Percentiles rank a stretch among this genome's conserved stretches.
These are phyloP conservation scores for Plasmodium chabaudi DNA, from an alignment of 169 alveolate species.

Conservation along the genomic window DNA sequence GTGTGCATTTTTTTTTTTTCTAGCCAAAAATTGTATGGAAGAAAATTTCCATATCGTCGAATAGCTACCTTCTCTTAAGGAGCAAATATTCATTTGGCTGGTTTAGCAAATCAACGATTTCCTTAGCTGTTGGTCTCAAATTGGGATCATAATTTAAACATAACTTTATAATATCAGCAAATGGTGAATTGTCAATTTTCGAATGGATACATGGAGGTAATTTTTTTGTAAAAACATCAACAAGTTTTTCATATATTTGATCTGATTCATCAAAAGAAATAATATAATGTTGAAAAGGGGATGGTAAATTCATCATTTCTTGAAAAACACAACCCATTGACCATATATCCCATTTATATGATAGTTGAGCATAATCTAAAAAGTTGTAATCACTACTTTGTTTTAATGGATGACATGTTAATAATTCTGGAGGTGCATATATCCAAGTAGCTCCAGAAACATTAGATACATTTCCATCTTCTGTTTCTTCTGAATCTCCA, in stretches of 20 bases:
- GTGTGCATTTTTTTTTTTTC: too few relatives aligned
- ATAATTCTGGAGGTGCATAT: constrained; percentile 92
- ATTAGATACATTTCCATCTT: constrained; percentile 85
- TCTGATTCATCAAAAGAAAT: constrained; percentile 82
- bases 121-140: constrained; percentile 87
- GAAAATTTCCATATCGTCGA: background rate
- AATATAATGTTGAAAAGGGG: constrained; percentile 88
- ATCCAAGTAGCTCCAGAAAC: constrained; percentile 94
- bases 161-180: constrained; percentile 82
- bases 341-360: constrained; percentile 91
- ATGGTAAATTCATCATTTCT: constrained; percentile 86
- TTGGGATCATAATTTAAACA: constrained; percentile 85
- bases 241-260: constrained; percentile 84
- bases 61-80: constrained; percentile 29
- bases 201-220: constrained; percentile 83
- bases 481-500: constrained; percentile 90
- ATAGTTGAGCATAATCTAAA: constrained; percentile 63
- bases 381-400: constrained; percentile 68
- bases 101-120: constrained; percentile 80
- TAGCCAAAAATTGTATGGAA: too few relatives aligned
- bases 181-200: constrained; percentile 78
- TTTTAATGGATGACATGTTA: constrained; percentile 83
- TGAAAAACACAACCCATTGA: constrained; percentile 90
- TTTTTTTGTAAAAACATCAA: constrained; percentile 79
- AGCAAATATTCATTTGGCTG: constrained; percentile 82